phyloP scores from a whole-genome alignment of 805 yeast species.

The Osmozyma mogii region DNA sequence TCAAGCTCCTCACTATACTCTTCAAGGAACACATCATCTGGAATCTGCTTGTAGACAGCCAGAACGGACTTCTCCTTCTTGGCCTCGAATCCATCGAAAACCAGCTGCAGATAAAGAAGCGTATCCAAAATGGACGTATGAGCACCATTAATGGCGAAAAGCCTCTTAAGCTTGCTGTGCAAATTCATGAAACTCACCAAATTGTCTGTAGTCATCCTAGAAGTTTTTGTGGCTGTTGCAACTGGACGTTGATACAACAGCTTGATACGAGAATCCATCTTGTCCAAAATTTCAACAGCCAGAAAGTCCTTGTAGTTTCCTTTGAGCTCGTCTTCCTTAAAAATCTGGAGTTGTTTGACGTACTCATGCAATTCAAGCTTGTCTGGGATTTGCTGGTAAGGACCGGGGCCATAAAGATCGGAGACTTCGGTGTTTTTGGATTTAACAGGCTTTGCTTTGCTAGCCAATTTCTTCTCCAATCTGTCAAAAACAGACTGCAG shows the following conservation, averaged over 20 bases:
- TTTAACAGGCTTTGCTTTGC: neutral
- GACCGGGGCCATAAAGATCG: conserved; percentile 1
- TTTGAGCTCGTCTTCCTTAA: conserved; percentile 14
- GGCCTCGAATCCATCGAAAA: conserved; percentile 13
- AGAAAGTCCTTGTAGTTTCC: conserved; percentile 2
- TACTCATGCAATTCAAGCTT: conserved; percentile 12
- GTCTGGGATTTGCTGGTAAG: conserved; percentile 15
- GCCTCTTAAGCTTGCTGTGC: conserved; percentile 6
- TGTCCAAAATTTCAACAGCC: conserved; percentile 12
- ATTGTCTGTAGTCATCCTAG: conserved; percentile 10
- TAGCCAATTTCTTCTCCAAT: conserved; percentile 8
- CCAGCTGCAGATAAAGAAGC: neutral
- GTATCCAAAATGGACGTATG: neutral
- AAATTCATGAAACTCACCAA: conserved; percentile 11
- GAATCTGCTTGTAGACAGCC: conserved; percentile 19
- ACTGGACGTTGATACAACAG: no score
- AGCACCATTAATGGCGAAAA: conserved; percentile 3
- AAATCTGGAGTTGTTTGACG: conserved; percentile 12
- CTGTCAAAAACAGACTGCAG: conserved; percentile 7
- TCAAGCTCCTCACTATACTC: conserved; percentile 25
- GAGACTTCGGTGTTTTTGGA: neutral
- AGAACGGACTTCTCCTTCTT: neutral
- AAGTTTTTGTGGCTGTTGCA: no score
- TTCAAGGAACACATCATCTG: conserved; percentile 26
- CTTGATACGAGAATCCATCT: conserved; percentile 3